Evolutionary conservation across 2,329 filamentous ascomycete genomes (phyloP), one percentile per base, ranked within the genome.

Genomic region (Aspergillus pseudonomiae): DNA sequence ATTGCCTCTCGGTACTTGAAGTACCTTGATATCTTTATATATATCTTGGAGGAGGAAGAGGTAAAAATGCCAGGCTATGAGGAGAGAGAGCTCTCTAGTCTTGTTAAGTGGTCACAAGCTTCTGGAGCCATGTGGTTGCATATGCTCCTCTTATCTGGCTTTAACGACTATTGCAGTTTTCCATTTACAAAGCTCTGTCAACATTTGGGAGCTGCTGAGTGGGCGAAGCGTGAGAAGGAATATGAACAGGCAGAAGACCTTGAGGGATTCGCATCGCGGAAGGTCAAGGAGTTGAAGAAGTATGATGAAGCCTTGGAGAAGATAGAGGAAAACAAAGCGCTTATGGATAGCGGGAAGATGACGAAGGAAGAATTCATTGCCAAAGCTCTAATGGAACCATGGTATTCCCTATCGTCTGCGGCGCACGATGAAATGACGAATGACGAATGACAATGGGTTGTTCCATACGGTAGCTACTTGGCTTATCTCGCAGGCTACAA

Each of bases 101-200:
- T 79, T 28, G 66, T 78, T n/a, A 74, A 71, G 60, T 75, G 73
- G 72, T 78, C 74, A 0, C 67, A 73, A 64, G 52, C 65, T 10
- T 77, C 75, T 10, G 74, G 75, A 28, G 74, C 72, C 32, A 78
- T 78, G 73, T 77, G 74, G 75, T 55, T 78, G 41, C 72, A 78
- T 65, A 77, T 78, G 69, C 68, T 77, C 6, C 68, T 78, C 21
- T 72, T 65, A 45, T 69, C 65, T 59, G 73, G 74, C 48, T 77
- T 78, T 39, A 76, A 74, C 41, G 71, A 76, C 61, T 60, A 70
- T 41, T 56, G 58, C 21, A 74, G 65, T 59, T 76, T 77, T 68
- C 73, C 74, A 39, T 76, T 75, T 63, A 71, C 63, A 7, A 65
- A 75, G 53, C 63, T 76, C 16, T 68, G 68, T 19, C 63, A 12